These are phyloP conservation scores for Podospora comata DNA, from an alignment of 495 filamentous ascomycete species.

Conservation along the genomic window DNA sequence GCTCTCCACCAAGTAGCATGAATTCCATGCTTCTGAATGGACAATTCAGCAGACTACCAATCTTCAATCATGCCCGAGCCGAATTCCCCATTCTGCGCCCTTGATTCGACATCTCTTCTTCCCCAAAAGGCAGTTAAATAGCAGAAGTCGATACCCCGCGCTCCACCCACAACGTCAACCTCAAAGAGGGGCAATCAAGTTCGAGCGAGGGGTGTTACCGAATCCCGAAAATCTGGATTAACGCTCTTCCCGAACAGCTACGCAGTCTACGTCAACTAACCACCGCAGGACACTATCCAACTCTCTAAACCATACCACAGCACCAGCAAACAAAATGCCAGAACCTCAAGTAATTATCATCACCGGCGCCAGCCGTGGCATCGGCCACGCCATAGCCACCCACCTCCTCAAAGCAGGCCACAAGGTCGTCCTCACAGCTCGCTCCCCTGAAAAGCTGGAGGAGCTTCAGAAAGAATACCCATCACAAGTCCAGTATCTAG, in stretches of 20 bases:
- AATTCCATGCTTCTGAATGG: neutral
- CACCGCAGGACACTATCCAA: neutral
- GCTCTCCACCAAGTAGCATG: neutral
- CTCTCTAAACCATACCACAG: neutral
- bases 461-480: slow-evolving; percentile 62
- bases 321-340: neutral
- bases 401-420: slow-evolving; percentile 65
- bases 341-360: slow-evolving; percentile 53
- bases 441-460: slow-evolving; percentile 63
- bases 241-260: neutral
- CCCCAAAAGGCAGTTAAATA: neutral
- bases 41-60: neutral
- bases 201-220: neutral
- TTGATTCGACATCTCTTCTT: neutral
- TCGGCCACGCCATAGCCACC: slow-evolving; percentile 75
- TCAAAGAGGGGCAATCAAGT: neutral
- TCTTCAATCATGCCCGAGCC: neutral
- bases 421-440: slow-evolving; percentile 74
- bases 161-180: neutral
- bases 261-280: neutral
- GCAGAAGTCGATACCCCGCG: neutral
- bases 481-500: slow-evolving; percentile 65
- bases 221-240: neutral
- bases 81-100: neutral
- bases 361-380: slow-evolving; percentile 70